phyloP scores from a whole-genome alignment of 78 protist genomes.

The Acrasis kona region DNA sequence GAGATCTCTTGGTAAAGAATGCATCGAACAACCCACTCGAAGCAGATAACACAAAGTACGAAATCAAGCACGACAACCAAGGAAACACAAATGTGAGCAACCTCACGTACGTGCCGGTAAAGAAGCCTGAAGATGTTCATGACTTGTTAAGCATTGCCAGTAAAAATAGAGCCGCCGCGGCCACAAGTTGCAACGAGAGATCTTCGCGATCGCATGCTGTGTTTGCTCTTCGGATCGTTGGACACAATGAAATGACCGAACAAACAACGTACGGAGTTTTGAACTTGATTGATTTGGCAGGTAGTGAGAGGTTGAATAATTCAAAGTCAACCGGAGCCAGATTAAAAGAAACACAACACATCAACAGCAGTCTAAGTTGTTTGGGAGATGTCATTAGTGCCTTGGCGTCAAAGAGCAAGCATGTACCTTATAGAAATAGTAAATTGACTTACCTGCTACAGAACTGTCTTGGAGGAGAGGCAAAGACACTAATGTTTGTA shows the following conservation, averaged over 20 bases:
- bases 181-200: conserved; percentile 6
- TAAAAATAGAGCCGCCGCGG: background rate
- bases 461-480: conserved; percentile 21
- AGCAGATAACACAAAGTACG: too few species aligned
- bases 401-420: conserved; percentile 10
- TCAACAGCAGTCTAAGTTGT: conserved; percentile 14
- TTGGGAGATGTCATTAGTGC: conserved; percentile 41
- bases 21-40: too few species aligned
- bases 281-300: conserved; percentile 68
- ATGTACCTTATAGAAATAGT: conserved; percentile 53
- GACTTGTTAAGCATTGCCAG: background rate
- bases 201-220: conserved; percentile 66
- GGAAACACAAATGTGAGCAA: background rate
- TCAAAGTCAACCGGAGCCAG: conserved; percentile 20
- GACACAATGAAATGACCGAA: background rate
- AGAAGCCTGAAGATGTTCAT: background rate
- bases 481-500: conserved; percentile 40
- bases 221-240: conserved; percentile 22
- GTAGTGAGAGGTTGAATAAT: conserved; percentile 50
- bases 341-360: conserved; percentile 29
- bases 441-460: conserved; percentile 57
- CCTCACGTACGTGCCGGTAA: background rate
- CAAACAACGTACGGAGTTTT: conserved; percentile 7
- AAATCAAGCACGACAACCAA: background rate
- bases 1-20: conserved; percentile 41